Conservation (phyloP, 768 basidiomycete species). For the Kwoniella mangroviensis region DNA sequence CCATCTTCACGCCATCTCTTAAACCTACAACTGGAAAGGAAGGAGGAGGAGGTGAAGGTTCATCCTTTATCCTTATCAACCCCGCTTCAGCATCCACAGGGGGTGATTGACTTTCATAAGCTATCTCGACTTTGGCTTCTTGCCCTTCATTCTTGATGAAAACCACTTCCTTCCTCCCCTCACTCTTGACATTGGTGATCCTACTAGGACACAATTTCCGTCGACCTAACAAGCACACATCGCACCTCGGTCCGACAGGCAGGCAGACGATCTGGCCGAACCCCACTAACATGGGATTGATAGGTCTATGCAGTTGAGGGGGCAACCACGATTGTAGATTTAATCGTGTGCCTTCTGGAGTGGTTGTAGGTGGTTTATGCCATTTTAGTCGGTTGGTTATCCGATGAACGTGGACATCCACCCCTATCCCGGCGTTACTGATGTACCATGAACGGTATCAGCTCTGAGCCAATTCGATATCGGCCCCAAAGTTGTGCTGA, state of each 20-base stretch:
- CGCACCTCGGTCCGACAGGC: slow-evolving; percentile 56
- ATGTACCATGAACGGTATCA: not conserved
- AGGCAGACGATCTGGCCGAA: slow-evolving; percentile 57
- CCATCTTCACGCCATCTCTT: slow-evolving; percentile 16
- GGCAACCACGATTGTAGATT: slow-evolving; percentile 58
- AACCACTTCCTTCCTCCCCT: slow-evolving; percentile 49
- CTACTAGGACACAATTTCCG: slow-evolving; percentile 49
- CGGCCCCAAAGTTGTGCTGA: no score
- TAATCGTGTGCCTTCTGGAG: slow-evolving; percentile 79
- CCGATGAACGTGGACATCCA: slow-evolving; percentile 93
- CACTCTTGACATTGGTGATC: slow-evolving; percentile 45
- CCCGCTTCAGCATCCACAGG: slow-evolving; percentile 16
- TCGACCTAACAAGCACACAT: slow-evolving; percentile 52
- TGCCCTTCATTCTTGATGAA: slow-evolving; percentile 43
- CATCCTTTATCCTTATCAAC: slow-evolving; percentile 23
- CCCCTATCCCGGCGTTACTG: slow-evolving; percentile 88
- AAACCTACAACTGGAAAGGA: not conserved
- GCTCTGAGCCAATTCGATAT: no score
- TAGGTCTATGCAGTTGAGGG: slow-evolving; percentile 51
- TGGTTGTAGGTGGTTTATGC: slow-evolving; percentile 83
- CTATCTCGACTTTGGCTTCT: slow-evolving; percentile 33
- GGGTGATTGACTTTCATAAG: slow-evolving; percentile 19
- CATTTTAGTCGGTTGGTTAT: slow-evolving; percentile 92
- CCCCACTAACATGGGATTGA: slow-evolving; percentile 56
- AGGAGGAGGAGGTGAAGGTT: slow-evolving; percentile 1